Evolutionary conservation across 106 monocot genomes (phyloP).

Genomic region (Phalaenopsis equestris): DNA sequence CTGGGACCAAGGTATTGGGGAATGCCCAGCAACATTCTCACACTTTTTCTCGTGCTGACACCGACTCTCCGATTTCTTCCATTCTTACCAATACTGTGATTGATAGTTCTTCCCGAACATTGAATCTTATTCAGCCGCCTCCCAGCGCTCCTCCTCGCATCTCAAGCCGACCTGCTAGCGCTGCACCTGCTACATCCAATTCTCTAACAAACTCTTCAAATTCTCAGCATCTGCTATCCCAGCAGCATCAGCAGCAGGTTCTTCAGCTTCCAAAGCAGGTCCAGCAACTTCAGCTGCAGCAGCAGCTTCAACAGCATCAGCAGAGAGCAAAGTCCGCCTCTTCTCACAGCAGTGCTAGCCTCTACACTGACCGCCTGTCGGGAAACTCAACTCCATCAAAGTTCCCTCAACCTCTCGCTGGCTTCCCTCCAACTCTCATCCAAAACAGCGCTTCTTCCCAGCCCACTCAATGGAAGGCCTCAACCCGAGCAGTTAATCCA

Average conservation of each 20-base stretch:
- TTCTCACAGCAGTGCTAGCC: slow-evolving; percentile 15
- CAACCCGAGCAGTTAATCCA: slow-evolving; percentile 13
- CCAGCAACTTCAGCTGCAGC: slow-evolving; percentile 38
- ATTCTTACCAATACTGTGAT: slow-evolving; percentile 19
- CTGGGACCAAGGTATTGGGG: slow-evolving; percentile 16
- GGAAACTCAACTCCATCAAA: slow-evolving; percentile 23
- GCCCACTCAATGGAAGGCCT: slow-evolving; percentile 62
- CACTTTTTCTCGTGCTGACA: slow-evolving; percentile 41
- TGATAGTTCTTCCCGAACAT: slow-evolving; percentile 36
- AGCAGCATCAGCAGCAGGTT: slow-evolving; percentile 24
- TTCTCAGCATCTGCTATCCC: slow-evolving; percentile 1
- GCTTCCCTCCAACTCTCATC: slow-evolving; percentile 49
- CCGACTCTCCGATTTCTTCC: slow-evolving; percentile 19
- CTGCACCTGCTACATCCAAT: slow-evolving; percentile 11
- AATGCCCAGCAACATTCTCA: slow-evolving; percentile 40
- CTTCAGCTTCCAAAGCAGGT: slow-evolving; percentile 40
- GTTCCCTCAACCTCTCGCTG: slow-evolving; percentile 43
- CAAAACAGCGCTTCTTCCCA: slow-evolving; percentile 28
- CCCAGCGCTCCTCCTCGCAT: slow-evolving; percentile 10
- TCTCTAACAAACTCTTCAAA: slow-evolving; percentile 9
- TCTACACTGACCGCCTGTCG: slow-evolving; percentile 31
- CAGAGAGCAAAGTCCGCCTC: slow-evolving; percentile 34
- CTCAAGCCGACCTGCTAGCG: slow-evolving; percentile 19
- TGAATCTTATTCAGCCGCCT: slow-evolving; percentile 37
- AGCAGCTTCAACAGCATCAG: slow-evolving; percentile 38